These are phyloP conservation scores for Tremella yokohamensis DNA, from an alignment of 768 basidiomycete species.

Conservation along the genomic window DNA sequence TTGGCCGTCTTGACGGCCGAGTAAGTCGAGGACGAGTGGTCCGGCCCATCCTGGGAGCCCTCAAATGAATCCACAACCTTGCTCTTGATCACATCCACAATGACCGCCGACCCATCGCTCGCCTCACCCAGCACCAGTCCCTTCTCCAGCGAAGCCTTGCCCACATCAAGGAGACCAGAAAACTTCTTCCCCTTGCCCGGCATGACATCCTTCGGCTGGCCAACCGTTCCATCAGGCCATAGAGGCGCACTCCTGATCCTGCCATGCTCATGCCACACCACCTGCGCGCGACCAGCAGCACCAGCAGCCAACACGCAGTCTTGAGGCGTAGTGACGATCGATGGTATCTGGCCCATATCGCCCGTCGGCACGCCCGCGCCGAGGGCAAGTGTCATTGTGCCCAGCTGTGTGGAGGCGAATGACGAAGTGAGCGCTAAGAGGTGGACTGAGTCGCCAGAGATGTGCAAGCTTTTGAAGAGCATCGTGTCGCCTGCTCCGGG, in stretches of 20 bases:
- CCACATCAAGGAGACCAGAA: slow-evolving; percentile 60
- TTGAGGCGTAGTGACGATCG: slow-evolving; percentile 53
- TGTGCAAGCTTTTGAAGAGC: slow-evolving; percentile 62
- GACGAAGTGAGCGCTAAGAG: slow-evolving; percentile 59
- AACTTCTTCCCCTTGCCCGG: slow-evolving; percentile 51
- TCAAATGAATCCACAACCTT: slow-evolving; percentile 56
- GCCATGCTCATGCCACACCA: slow-evolving; percentile 58
- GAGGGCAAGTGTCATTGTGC: slow-evolving; percentile 62
- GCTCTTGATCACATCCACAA: slow-evolving; percentile 58
- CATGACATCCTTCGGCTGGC: slow-evolving; percentile 31
- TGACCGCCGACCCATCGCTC: slow-evolving; percentile 59
- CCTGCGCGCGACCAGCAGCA: slow-evolving; percentile 20
- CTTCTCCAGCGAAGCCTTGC: slow-evolving; percentile 55
- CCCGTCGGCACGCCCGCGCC: slow-evolving; percentile 56
- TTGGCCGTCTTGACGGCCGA: slow-evolving; percentile 59
- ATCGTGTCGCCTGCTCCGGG: slow-evolving; percentile 65
- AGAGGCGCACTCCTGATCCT: slow-evolving; percentile 55
- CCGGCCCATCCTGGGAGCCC: slow-evolving; percentile 53
- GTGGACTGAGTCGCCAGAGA: slow-evolving; percentile 60
- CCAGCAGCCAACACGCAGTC: slow-evolving; percentile 52
- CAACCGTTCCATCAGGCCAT: slow-evolving; percentile 19
- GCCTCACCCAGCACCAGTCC: slow-evolving; percentile 64
- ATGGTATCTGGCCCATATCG: slow-evolving; percentile 58
- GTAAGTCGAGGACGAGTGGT: slow-evolving; percentile 58
- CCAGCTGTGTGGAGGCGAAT: slow-evolving; percentile 61